Base-by-base conservation (phyloP, 371 early-diverging fungal genomes). In the Mucor circinelloides region DNA sequence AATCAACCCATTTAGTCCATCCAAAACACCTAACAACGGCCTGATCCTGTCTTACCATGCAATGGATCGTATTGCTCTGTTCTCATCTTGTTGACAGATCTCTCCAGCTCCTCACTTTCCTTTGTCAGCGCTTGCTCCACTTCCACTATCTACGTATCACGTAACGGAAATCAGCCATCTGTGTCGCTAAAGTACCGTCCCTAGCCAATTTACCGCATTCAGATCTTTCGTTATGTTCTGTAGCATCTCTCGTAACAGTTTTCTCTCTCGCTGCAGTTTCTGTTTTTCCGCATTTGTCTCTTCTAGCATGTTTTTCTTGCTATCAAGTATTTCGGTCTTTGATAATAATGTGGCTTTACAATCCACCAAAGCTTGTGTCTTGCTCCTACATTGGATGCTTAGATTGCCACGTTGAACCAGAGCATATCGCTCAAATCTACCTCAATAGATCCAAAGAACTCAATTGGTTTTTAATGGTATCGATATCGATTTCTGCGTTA, bases 41-140 rank as follows among this genome's bases (percentile, higher is more conserved):
- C 17, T 17, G 0, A 5, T 17, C 3, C 5, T 17, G 5, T 34
- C 55, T 58, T 78, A 81, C 84, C 80, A 60, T 81, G 80, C 15
- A 84, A 64, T 17, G 81, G 81, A 30, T 84, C 80, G 70, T 81
- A 84, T 48, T 79, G 73, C 34, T 76, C 70, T 12, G 55, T 68
- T 48, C 66, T 72, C 19, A 78, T 42, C 44, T 48, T 64, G 19
- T 64, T 42, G 8, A 80, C 73, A 44, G 68, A 64, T 31, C 60
- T 56, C 40, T 77, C 68, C 17, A 84, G 62, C 21, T 81, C 78
- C 23, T 75, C 74, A 25, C 77, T 58, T 60, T 84, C 84, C 60
- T 66, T 71, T 56, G 63, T 57, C 13, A 84, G 56, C 9, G 71
- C 36, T 13, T 63, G 46, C 52, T 84, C 84, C 1, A 66, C 72